Percentiles rank a stretch among this genome's conserved stretches.
Evolutionary conservation across 1,284 basidiomycete genomes (phyloP).

Genomic region (Acaromyces ingoldii): DNA sequence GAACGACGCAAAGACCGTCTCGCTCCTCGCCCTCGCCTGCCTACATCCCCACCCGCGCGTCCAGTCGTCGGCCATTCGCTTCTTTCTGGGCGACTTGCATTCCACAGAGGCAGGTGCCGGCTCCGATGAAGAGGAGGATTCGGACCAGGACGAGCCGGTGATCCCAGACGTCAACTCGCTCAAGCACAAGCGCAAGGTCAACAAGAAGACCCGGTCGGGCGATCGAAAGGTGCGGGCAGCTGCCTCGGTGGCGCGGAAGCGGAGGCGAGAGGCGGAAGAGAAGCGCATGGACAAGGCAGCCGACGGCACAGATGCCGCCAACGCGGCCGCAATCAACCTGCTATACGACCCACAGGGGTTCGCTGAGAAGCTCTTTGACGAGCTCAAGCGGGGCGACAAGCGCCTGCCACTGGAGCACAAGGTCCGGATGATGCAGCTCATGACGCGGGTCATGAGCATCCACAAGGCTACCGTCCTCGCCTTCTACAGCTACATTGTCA

Average conservation of each 20-base stretch:
- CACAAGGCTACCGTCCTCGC: slow-evolving; percentile 90
- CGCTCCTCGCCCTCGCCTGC: slow-evolving; percentile 84
- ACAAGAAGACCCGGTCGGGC: slow-evolving; percentile 43
- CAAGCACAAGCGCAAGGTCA: slow-evolving; percentile 46
- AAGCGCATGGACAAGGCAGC: slow-evolving; percentile 29
- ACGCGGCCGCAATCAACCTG: slow-evolving; percentile 89
- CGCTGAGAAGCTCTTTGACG: slow-evolving; percentile 87
- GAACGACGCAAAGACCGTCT: slow-evolving; percentile 88
- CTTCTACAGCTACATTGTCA: slow-evolving; percentile 95
- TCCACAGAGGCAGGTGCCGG: slow-evolving; percentile 31
- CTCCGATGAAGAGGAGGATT: slow-evolving; percentile 18
- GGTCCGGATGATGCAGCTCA: slow-evolving; percentile 92
- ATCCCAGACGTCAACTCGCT: slow-evolving; percentile 35
- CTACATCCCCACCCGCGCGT: slow-evolving; percentile 93
- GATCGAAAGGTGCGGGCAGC: slow-evolving; percentile 46
- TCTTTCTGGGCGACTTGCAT: slow-evolving; percentile 73
- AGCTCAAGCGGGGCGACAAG: slow-evolving; percentile 71
- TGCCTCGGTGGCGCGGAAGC: slow-evolving; percentile 35
- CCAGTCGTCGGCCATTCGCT: slow-evolving; percentile 91
- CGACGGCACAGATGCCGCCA: slow-evolving; percentile 55
- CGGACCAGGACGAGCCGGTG: slow-evolving; percentile 22
- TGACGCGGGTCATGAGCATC: slow-evolving; percentile 86
- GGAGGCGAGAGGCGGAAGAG: slow-evolving; percentile 27
- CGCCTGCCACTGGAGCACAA: slow-evolving; percentile 86
- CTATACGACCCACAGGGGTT: slow-evolving; percentile 95